Conservation (phyloP, 2,329 filamentous ascomycete genomes). For the Beauveria caledonica region DNA sequence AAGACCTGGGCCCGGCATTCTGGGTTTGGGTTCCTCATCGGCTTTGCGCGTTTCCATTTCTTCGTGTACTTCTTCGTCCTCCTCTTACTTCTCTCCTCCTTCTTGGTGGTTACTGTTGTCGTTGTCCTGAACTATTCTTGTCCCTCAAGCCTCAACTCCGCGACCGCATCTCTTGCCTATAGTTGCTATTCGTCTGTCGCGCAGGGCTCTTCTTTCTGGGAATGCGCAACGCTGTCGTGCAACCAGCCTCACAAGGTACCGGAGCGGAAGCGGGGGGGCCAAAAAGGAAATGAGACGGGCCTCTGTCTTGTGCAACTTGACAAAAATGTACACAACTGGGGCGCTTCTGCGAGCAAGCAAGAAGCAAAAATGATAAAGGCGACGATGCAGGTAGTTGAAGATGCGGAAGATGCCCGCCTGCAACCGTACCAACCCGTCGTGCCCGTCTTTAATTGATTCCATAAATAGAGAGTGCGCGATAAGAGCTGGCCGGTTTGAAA, state of each 20-base stretch:
- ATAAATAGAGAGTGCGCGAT: neutral
- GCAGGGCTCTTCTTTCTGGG: neutral
- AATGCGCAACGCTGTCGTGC: neutral
- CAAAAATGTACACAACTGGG: neutral
- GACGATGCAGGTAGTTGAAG: neutral
- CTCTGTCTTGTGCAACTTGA: neutral
- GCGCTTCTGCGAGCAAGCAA: neutral
- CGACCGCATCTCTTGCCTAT: neutral
- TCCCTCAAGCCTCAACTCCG: neutral
- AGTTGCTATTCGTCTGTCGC: too few relatives aligned
- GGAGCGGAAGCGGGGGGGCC: neutral
- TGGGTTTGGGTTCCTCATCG: neutral
- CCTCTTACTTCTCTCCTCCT: neutral
- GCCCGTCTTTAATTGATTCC: neutral
- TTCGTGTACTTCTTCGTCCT: neutral
- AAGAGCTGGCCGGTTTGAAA: neutral
- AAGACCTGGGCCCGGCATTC: neutral
- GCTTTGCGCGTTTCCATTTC: neutral
- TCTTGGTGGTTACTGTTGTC: neutral
- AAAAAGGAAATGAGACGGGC: neutral
- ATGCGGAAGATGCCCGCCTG: neutral
- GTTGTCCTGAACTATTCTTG: neutral
- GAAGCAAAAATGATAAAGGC: neutral
- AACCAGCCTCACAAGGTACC: neutral
- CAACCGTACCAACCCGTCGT: slow-evolving; percentile 2